Percentiles rank a stretch among this genome's conserved stretches.
phyloP scores from a whole-genome alignment of 495 filamentous ascomycete genomes.

The Polyplosphaeria fusca region DNA sequence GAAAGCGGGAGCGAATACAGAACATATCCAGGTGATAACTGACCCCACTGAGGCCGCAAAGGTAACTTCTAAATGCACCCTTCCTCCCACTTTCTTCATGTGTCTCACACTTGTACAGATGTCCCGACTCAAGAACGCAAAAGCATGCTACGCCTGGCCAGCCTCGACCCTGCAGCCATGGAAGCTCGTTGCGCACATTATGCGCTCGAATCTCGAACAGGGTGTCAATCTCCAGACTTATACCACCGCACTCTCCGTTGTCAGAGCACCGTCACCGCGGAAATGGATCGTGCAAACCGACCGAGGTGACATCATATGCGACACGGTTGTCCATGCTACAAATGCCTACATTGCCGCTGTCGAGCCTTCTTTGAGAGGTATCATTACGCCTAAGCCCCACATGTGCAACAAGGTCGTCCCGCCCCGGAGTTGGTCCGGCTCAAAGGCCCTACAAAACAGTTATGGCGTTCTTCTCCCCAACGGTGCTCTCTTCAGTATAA shows the following conservation, averaged over 20 bases:
- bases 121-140: constrained; percentile 11
- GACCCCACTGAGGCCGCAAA: constrained; percentile 10
- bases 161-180: constrained; percentile 15
- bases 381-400: constrained; percentile 14
- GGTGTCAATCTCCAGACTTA: constrained; percentile 10
- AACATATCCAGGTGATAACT: constrained; percentile 13
- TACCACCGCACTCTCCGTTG: background rate
- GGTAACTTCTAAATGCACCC: too few relatives aligned
- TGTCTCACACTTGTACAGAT: background rate
- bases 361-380: constrained; percentile 5
- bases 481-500: constrained; percentile 13
- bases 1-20: constrained; percentile 1
- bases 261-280: background rate
- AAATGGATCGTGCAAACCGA: constrained; percentile 10
- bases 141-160: constrained; percentile 15
- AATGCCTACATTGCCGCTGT: constrained; percentile 17
- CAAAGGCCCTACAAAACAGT: constrained; percentile 12
- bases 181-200: constrained; percentile 15
- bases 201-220: constrained; percentile 7
- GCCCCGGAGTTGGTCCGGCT: constrained; percentile 1
- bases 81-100: too few relatives aligned
- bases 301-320: constrained; percentile 8
- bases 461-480: constrained; percentile 13
- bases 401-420: constrained; percentile 22
- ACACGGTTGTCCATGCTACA: constrained; percentile 8